phyloP scores from a whole-genome alignment of 495 filamentous ascomycete species.

The Talaromyces nanjingensis region DNA sequence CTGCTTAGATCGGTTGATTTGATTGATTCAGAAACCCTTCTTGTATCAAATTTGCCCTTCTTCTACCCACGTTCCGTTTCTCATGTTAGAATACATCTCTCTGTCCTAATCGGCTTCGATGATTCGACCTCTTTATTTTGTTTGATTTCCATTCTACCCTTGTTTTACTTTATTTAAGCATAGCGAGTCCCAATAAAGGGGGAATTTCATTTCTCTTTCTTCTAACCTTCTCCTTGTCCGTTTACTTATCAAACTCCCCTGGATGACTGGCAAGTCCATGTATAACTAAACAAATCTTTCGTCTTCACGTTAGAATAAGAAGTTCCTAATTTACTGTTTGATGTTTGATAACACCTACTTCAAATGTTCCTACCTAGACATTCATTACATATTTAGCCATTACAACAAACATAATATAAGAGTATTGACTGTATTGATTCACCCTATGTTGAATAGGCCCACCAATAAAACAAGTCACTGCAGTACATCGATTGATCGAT shows the following conservation, averaged over 20 bases:
- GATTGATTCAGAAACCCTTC: not conserved
- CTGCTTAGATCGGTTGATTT: not conserved
- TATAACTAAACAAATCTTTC: not conserved
- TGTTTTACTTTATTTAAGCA: slow-evolving; percentile 4
- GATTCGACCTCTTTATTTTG: not conserved
- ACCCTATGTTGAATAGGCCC: not conserved
- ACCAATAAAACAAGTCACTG: not conserved
- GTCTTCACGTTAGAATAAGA: too few relatives aligned
- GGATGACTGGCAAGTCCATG: not conserved
- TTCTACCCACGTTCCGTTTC: not conserved
- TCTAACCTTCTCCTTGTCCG: not conserved
- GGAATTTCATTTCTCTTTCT: slow-evolving; percentile 3
- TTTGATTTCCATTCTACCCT: not conserved
- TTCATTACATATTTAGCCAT: not conserved
- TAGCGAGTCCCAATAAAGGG: slow-evolving; percentile 1
- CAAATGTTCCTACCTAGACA: not conserved
- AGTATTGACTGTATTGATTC: not conserved
- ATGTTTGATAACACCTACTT: not conserved
- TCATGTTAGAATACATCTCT: slow-evolving; percentile 1
- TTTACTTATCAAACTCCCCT: not conserved
- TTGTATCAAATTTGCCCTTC: not conserved
- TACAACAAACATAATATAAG: not conserved
- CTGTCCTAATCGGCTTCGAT: not conserved
- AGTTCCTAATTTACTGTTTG: not conserved
- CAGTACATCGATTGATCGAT: not conserved